Evolutionary conservation across 768 basidiomycete genomes (phyloP), one percentile per base, ranked within the genome.

Genomic region (Pisolithus tinctorius): DNA sequence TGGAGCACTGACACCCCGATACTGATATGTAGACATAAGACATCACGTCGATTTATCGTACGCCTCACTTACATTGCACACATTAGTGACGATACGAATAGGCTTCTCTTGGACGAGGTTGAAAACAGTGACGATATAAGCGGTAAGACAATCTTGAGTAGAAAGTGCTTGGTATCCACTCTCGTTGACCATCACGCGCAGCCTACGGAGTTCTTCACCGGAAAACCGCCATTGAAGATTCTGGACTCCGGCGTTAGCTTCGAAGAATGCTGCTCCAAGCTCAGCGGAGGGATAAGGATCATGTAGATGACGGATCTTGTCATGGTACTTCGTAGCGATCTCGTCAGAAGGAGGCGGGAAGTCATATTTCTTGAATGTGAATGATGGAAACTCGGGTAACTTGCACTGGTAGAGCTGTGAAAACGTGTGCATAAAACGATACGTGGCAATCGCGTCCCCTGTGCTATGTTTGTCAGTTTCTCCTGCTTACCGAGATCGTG

Each of bases 121-220:
- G n/a, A 63, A 29, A 4, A 57, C 46, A 17, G 50, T 49, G 20
- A 60, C 54, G 6, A 63, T 31, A 45, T 58, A 63, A 3, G 63
- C 63, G 3, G 59, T 60, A 39, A 66, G 48, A 47, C 60, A 61
- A 43, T 64, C 61, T 36, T 66, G 64, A 9, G 39, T 39, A 6
- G 60, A 54, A 8, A 58, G 17, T 31, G 50, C 27, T 17, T n/a
- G 27, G 16, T 41, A 25, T 27, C 6, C 44, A 40, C 50, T n/a
- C 23, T 10, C 20, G n/a, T 3, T 13, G 23, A 23, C 25, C 9
- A 23, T 42, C 20, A 23, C 11, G 5, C 25, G 41, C 20, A 42
- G 25, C 25, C 23, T 42, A 13, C 9, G 41, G 8, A 42, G 41
- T 26, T 42, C 41, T n/a, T 42, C 41, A 23, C 41, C 7, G 10